Conservation (phyloP, 164 flowering plant species). For the Nymphaea thermarum region DNA sequence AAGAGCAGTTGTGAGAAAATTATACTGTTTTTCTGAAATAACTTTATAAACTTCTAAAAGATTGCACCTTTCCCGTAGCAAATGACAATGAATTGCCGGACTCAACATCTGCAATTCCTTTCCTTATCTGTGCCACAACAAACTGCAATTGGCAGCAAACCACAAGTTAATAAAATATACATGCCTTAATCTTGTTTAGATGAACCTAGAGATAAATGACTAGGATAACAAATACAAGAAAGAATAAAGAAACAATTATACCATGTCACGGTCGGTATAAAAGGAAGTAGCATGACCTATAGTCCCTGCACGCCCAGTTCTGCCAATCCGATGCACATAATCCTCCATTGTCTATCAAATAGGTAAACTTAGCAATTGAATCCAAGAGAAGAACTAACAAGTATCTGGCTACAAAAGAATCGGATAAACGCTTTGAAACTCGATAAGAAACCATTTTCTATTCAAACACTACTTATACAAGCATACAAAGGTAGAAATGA, state of each 20-base stretch:
- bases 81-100: constrained; percentile 37
- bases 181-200: neutral
- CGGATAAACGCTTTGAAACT: neutral
- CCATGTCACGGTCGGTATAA: constrained; percentile 57
- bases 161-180: neutral
- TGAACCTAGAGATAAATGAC: neutral
- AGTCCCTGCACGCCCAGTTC: constrained; percentile 69
- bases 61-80: constrained; percentile 58
- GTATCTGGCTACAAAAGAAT: neutral
- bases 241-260: constrained; percentile 4
- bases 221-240: neutral
- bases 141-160: constrained; percentile 15
- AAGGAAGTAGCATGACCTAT: constrained; percentile 58
- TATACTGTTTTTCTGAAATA: no score
- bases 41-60: neutral
- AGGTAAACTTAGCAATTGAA: neutral
- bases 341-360: constrained; percentile 46
- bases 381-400: no score
- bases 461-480: no score
- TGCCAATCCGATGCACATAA: constrained; percentile 64
- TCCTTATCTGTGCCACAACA: constrained; percentile 52
- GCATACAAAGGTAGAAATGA: neutral
- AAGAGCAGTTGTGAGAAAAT: no score
- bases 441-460: neutral
- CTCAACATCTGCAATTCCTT: constrained; percentile 49